These are phyloP conservation scores for Monosporascus sp. DNA, from an alignment of 2,329 filamentous ascomycete species.

Conservation along the genomic window DNA sequence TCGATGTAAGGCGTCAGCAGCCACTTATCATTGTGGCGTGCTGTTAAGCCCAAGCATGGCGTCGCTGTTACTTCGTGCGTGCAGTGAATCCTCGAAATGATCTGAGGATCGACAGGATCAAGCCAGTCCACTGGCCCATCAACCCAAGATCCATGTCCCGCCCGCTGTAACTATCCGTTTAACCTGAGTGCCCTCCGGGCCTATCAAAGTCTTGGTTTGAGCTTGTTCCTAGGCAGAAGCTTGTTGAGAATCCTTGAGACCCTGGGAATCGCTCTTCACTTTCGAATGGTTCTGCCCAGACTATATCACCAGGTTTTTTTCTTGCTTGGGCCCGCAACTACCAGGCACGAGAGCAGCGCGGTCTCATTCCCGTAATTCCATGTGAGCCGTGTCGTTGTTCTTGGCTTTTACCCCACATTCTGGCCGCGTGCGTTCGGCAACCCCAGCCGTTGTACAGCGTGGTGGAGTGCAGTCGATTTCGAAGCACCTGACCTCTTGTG, in stretches of 20 bases:
- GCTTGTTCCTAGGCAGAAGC: not conserved
- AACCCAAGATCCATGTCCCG: not conserved
- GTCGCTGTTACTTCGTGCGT: not conserved
- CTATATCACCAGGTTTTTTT: not conserved
- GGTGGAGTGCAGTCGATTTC: not conserved
- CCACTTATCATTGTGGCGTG: too few relatives aligned
- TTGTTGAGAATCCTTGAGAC: not conserved
- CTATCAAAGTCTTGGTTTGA: not conserved
- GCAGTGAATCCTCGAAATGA: not conserved
- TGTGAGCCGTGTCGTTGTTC: not conserved
- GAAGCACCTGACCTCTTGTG: conserved; percentile 1
- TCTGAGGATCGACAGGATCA: not conserved
- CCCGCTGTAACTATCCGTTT: not conserved
- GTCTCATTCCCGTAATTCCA: not conserved
- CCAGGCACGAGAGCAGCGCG: not conserved
- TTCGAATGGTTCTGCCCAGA: not conserved
- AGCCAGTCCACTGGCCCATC: not conserved
- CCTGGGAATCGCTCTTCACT: not conserved
- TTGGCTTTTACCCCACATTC: conserved; percentile 1
- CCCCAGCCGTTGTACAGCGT: not conserved
- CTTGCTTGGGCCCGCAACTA: not conserved
- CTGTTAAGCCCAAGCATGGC: not conserved
- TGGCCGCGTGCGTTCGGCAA: not conserved
- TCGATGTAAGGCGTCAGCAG: not conserved
- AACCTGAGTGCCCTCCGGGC: not conserved